Percentiles rank a stretch among this genome's conserved stretches.
Conservation (phyloP, 805 yeast species). For the Metschnikowia cubensis region DNA sequence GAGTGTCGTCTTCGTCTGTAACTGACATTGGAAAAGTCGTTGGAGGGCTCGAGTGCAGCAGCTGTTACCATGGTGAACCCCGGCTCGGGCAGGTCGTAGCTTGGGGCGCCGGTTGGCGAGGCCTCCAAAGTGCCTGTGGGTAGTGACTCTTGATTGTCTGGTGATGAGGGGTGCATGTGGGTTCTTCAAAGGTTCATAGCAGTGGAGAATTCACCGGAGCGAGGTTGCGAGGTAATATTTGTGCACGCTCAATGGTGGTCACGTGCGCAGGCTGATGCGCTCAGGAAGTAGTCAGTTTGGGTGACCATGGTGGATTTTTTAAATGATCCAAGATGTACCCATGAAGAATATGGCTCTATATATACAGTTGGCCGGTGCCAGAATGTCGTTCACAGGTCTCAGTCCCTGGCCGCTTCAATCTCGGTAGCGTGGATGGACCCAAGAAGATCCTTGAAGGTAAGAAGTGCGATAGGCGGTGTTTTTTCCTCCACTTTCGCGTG, state of each 20-base stretch:
- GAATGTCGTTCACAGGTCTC: neutral
- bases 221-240: conserved; percentile 1
- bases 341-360: too few species aligned
- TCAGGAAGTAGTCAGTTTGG: too few species aligned
- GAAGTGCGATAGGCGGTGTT: neutral
- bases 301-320: too few species aligned
- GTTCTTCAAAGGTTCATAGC: neutral
- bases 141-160: neutral
- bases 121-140: neutral
- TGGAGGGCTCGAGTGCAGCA: neutral
- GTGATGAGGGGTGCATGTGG: neutral
- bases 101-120: neutral
- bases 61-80: neutral
- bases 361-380: too few species aligned
- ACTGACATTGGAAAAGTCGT: neutral
- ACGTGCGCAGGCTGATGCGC: neutral
- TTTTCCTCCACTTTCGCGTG: neutral
- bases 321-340: too few species aligned
- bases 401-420: neutral
- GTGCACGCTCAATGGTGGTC: conserved; percentile 3
- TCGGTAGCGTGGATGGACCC: neutral
- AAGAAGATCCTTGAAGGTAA: neutral
- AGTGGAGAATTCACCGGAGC: neutral
- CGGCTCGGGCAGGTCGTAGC: neutral
- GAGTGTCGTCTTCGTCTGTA: conserved; percentile 40